Evolutionary conservation across 257 asterid genomes (phyloP), one percentile per base, ranked within the genome.

Genomic region (Forsythia suspensa): DNA sequence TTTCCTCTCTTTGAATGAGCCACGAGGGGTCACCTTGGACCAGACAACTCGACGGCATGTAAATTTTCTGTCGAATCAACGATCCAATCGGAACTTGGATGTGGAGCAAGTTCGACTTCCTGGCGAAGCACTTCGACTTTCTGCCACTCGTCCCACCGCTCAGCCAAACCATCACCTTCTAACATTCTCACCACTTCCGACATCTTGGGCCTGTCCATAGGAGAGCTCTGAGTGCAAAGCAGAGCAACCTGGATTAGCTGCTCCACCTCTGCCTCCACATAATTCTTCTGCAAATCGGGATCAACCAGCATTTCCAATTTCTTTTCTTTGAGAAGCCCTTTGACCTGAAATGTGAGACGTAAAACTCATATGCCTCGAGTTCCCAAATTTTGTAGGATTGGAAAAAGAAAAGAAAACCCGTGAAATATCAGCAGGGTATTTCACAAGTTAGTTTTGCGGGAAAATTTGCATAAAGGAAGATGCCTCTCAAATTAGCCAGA

Each of bases 71-170:
- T 88, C 0, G 91, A 88, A 77, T 88, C 91, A 37, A 85, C 88
- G 42, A 85, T 80, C 91, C 91, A 88, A 68, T 85, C 88, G 1
- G 89, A 85, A 46, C 73, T 83, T 3, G 88, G 80, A 48, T 80
- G 91, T 3, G 89, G 86, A 11, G 84, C 88, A 24, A 88, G 80
- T 72, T 88, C 89, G 73, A 85, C 87, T 76, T 88, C 91, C n/a
- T 85, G 89, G 3, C 91, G 89, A n/a, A 85, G 91, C 65, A 88
- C 89, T 77, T 88, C 91, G 8, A 85, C 91, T 82, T 88, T 85
- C 74, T 88, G 91, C 91, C 91, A 88, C 80, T 88, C 89, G 34
- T 88, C 91, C 91, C 91, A 85, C 42, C 77, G 83, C 82, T 87
- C 91, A 7, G 91, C 91, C 85, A 87, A 75, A 34, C 91, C 91